Base-by-base conservation (phyloP, 2,329 filamentous ascomycete genomes). In the Sporothrix brunneoviolacea region DNA sequence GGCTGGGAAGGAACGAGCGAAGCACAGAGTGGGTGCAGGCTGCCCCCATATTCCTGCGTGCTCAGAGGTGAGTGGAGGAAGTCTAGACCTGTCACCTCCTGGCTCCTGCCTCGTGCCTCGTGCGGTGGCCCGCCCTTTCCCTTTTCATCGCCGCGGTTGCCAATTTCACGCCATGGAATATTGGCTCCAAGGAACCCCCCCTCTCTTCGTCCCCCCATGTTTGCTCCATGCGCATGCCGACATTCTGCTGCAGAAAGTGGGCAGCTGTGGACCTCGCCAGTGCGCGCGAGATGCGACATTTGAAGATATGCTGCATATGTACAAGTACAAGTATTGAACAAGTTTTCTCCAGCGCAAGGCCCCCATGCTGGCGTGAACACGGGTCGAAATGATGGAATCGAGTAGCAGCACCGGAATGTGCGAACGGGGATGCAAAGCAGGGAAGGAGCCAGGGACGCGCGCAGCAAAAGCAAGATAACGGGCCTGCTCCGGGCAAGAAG, bases 241-340 rank as follows among this genome's bases (percentile, higher is more conserved):
- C n/a, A n/a, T n/a, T 24, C 28, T 44, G 33, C 22, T 38, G 43
- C n/a, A 46, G 43, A 46, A 37, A 46, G 43, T 36, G 43, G 43
- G 22, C 6, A 30, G 16, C n/a, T 18, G 43, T 46, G 33, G 43
- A 33, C 21, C 43, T 15, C 12, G 19, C 19, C 22, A 19, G 33
- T 8, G 33, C 15, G 32, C 19, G 9, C 32, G 43, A 46, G 28
- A 46, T 38, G 42, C 30, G 30, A 16, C 41, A 44, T 35, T 35
- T 44, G 41, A 19, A 28, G 19, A 38, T 22, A 46, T n/a, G n/a
- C n/a, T n/a, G n/a, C n/a, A n/a, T n/a, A n/a, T n/a, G n/a, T n/a
- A n/a, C n/a, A n/a, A n/a, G n/a, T n/a, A n/a, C n/a, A n/a, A n/a
- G n/a, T n/a, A n/a, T n/a, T n/a, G n/a, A n/a, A n/a, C n/a, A n/a